Base-by-base conservation (phyloP, 176 grass and related monocot genomes). In the Themeda triandra region DNA sequence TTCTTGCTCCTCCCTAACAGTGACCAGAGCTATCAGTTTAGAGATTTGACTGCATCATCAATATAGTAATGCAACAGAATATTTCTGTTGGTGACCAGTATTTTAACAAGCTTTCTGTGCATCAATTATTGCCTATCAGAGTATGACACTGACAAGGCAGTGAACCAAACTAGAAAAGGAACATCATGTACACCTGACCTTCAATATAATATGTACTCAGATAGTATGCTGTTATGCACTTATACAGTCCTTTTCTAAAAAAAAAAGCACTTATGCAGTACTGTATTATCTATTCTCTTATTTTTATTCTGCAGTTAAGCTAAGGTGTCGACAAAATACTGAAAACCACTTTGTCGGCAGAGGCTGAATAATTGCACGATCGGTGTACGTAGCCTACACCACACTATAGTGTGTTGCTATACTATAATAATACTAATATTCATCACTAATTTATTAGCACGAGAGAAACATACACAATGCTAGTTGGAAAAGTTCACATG, bases 71-170 rank as follows among this genome's bases (percentile, higher is more conserved):
- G 23, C 18, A 35, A 53, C 49, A 62, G n/a, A 56, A 71, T 33
- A 77, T 77, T 85, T 85, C 71, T 82, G 21, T 63, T 69, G 62
- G 51, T 13, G 39, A 24, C 49, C 30, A 44, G 65, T 86, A 72
- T 53, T 54, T 42, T 71, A 82, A 44, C 83, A 44, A 77, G 53
- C 32, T 80, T 82, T 63, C 25, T 56, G 28, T 65, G 40, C 71
- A 44, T 15, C 88, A 86, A 82, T 66, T 82, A 86, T 82, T 82
- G 54, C 30, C 25, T 27, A 27, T 35, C 24, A n/a, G 53, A 71
- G 88, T 65, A 86, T 66, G 78, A 86, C 27, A 44, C 71, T 72
- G 88, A 78, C 79, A 73, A 69, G 42, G 29, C 66, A 53, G 83
- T 54, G 62, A 63, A 78, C 80, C 73, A 69, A 78, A 83, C 54